A percentile compares a stretch with the other conserved stretches of the same genome.
Evolutionary conservation across 768 basidiomycete species (phyloP).

Genomic region (Trametes meyenii): DNA sequence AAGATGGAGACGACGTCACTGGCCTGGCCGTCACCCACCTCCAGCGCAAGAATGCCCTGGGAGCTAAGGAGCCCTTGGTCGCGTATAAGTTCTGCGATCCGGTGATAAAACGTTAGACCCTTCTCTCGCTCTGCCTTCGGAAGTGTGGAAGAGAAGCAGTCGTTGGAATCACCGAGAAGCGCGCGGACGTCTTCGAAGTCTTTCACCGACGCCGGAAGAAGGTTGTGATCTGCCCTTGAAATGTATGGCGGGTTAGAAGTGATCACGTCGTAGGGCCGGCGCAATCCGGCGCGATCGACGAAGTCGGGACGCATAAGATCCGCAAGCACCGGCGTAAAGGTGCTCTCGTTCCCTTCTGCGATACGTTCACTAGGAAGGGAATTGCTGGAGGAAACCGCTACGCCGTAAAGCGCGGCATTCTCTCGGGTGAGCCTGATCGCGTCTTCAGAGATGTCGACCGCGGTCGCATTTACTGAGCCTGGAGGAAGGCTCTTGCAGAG

Average conservation of each 20-base stretch:
- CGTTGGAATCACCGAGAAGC: conserved; percentile 66
- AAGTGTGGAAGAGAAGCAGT: background rate
- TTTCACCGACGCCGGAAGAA: conserved; percentile 68
- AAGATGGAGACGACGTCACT: conserved; percentile 62
- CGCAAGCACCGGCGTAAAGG: conserved; percentile 44
- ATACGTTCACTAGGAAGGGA: background rate
- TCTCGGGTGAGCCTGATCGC: conserved; percentile 56
- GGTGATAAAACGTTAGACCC: conserved; percentile 72
- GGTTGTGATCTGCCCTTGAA: conserved; percentile 60
- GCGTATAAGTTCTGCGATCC: conserved; percentile 64
- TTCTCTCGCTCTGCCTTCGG: conserved; percentile 34
- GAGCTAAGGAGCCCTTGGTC: conserved; percentile 52
- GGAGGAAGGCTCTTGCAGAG: conserved; percentile 67
- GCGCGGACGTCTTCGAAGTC: conserved; percentile 82
- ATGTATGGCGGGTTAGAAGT: conserved; percentile 92
- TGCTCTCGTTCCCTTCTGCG: conserved; percentile 24
- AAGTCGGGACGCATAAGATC: conserved; percentile 42
- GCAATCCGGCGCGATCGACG: conserved; percentile 24
- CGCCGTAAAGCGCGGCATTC: conserved; percentile 40
- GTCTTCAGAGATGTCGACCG: conserved; percentile 66
- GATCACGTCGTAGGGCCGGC: conserved; percentile 67
- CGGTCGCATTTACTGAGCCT: conserved; percentile 56
- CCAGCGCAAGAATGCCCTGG: conserved; percentile 68
- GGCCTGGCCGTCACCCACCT: conserved; percentile 80
- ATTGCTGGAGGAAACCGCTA: conserved; percentile 9